phyloP scores from a whole-genome alignment of 2,329 filamentous ascomycete genomes.

The Orbilia quercus region DNA sequence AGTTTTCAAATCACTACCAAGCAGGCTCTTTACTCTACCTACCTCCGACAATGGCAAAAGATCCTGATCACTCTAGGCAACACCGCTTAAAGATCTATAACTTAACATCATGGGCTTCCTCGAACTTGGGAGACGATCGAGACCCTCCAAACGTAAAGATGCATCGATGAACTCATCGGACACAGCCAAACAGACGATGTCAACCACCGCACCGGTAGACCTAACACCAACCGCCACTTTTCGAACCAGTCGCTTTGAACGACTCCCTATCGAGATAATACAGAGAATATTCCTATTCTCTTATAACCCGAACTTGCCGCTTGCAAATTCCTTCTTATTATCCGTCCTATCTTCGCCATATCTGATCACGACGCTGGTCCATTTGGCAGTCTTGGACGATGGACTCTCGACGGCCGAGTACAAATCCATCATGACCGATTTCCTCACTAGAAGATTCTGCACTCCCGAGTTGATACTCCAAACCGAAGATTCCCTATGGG shows the following conservation, averaged over 20 bases:
- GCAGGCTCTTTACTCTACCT: too few species aligned
- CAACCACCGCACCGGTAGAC: background rate
- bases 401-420: slow-evolving; percentile 21
- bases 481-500: slow-evolving; percentile 27
- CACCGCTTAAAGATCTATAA: background rate
- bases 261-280: slow-evolving; percentile 52
- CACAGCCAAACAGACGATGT: background rate
- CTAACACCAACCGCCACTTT: slow-evolving; percentile 27
- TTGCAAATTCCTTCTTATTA: slow-evolving; percentile 28
- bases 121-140: slow-evolving; percentile 29
- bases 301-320: slow-evolving; percentile 42
- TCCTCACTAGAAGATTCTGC: slow-evolving; percentile 35
- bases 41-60: too few species aligned
- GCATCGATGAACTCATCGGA: background rate
- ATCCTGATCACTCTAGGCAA: background rate
- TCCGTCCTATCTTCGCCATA: slow-evolving; percentile 38
- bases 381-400: slow-evolving; percentile 27
- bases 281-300: slow-evolving; percentile 50
- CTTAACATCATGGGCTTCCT: slow-evolving; percentile 20
- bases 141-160: slow-evolving; percentile 7
- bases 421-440: slow-evolving; percentile 2
- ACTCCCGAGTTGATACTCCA: slow-evolving; percentile 11
- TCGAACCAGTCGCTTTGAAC: slow-evolving; percentile 32
- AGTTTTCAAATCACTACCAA: too few species aligned
- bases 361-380: slow-evolving; percentile 5